Evolutionary conservation across 202 grass and related monocot genomes (phyloP).

Genomic region (Elaeis oleifera): DNA sequence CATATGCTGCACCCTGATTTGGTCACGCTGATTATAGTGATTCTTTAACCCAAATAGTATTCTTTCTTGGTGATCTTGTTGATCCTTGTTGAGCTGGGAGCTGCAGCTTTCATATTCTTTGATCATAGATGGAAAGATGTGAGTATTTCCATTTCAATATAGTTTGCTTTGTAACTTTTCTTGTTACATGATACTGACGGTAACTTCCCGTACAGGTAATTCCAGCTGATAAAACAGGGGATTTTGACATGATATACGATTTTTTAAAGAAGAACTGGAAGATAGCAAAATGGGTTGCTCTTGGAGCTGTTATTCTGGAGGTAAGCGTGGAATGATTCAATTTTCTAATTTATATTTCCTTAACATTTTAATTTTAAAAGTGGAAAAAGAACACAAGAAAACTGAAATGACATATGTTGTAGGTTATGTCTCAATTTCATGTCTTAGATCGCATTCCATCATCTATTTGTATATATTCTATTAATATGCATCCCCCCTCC

Average conservation of each 20-base stretch:
- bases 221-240: conserved; percentile 10
- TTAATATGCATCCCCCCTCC: no score
- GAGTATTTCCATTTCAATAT: background rate
- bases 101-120: conserved; percentile 15
- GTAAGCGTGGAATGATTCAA: no score
- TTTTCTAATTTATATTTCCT: no score
- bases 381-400: no score
- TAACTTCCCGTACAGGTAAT: conserved; percentile 1
- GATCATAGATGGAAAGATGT: conserved; percentile 17
- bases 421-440: no score
- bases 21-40: background rate
- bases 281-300: conserved; percentile 17
- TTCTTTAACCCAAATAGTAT: conserved; percentile 82
- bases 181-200: background rate
- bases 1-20: background rate
- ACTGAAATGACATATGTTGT: no score
- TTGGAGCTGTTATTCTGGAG: conserved; percentile 11
- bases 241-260: conserved; percentile 4
- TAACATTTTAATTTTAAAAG: no score
- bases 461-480: no score
- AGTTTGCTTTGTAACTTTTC: background rate
- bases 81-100: conserved; percentile 10
- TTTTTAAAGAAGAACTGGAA: conserved; percentile 16
- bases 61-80: conserved; percentile 8
- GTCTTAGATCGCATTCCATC: no score